Evolutionary conservation across 1,284 basidiomycete species (phyloP).

Genomic region (Leccinum pachyderme): DNA sequence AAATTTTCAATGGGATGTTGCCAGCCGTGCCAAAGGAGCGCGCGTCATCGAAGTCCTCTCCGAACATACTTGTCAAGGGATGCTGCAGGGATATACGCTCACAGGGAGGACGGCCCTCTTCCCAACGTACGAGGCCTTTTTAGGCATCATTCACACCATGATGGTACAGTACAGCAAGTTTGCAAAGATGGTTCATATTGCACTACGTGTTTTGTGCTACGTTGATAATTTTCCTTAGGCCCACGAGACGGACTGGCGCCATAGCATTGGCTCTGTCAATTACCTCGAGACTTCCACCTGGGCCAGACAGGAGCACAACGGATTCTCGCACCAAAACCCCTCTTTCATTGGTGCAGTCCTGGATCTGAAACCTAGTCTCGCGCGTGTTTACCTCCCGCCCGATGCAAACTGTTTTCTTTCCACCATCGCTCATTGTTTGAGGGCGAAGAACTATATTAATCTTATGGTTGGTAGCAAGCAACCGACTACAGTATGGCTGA

Average conservation of each 20-base stretch:
- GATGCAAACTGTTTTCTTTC: constrained; percentile 85
- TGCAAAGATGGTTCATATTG: constrained; percentile 60
- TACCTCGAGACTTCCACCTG: constrained; percentile 88
- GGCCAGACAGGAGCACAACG: constrained; percentile 78
- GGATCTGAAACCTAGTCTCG: constrained; percentile 69
- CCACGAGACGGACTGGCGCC: constrained; percentile 74
- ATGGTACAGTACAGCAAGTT: constrained; percentile 87
- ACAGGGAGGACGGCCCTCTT: constrained; percentile 82
- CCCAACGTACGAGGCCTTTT: constrained; percentile 87
- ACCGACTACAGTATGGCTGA: constrained; percentile 68
- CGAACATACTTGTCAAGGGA: constrained; percentile 86
- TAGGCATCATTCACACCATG: constrained; percentile 78
- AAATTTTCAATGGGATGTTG: constrained; percentile 82
- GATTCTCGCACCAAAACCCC: constrained; percentile 85
- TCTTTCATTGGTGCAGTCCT: constrained; percentile 83
- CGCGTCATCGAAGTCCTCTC: constrained; percentile 86
- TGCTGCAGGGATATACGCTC: constrained; percentile 83
- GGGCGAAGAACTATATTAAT: constrained; percentile 83
- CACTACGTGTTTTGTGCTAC: background rate
- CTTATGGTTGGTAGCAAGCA: constrained; percentile 87
- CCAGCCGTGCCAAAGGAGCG: constrained; percentile 62
- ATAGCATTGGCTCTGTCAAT: constrained; percentile 73
- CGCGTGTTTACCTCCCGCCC: constrained; percentile 86
- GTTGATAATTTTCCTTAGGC: constrained; percentile 35
- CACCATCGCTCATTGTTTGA: constrained; percentile 77